Evolutionary conservation across 192 early-diverging fungal species (phyloP).

Genomic region (Coemansia sp.): DNA sequence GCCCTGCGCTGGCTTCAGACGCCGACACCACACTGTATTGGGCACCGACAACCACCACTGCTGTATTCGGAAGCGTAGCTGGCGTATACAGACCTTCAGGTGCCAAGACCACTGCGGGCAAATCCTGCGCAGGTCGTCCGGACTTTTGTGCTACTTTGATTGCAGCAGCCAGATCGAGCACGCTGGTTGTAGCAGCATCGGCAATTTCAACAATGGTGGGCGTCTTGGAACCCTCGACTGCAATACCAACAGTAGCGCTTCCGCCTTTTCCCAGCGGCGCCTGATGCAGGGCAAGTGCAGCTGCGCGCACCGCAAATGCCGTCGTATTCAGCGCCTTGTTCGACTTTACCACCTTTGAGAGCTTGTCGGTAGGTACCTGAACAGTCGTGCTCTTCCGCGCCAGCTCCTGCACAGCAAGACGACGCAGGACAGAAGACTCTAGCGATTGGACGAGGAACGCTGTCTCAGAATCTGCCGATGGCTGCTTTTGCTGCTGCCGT

Average conservation of each 20-base stretch:
- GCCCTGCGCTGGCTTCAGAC: constrained; percentile 16
- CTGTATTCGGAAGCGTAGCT: constrained; percentile 53
- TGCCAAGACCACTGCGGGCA: constrained; percentile 26
- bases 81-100: constrained; percentile 53
- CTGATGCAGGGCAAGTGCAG: constrained; percentile 42
- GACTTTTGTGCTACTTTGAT: constrained; percentile 23
- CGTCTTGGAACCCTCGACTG: constrained; percentile 53
- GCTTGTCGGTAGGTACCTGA: constrained; percentile 35
- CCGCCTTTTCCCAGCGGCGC: constrained; percentile 55
- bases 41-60: constrained; percentile 65
- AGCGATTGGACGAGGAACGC: constrained; percentile 48
- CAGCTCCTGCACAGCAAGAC: constrained; percentile 35
- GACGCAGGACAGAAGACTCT: constrained; percentile 45
- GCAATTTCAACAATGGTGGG: constrained; percentile 31
- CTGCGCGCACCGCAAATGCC: constrained; percentile 37
- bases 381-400: constrained; percentile 40
- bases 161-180: constrained; percentile 25
- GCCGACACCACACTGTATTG: constrained; percentile 29
- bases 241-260: constrained; percentile 58
- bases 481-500: constrained; percentile 1
- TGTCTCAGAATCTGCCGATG: constrained; percentile 28
- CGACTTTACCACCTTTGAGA: constrained; percentile 22
- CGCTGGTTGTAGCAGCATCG: constrained; percentile 24
- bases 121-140: neutral
- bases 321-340: constrained; percentile 18